phyloP scores from a whole-genome alignment of 345 rosid species.

The Viola odorata region DNA sequence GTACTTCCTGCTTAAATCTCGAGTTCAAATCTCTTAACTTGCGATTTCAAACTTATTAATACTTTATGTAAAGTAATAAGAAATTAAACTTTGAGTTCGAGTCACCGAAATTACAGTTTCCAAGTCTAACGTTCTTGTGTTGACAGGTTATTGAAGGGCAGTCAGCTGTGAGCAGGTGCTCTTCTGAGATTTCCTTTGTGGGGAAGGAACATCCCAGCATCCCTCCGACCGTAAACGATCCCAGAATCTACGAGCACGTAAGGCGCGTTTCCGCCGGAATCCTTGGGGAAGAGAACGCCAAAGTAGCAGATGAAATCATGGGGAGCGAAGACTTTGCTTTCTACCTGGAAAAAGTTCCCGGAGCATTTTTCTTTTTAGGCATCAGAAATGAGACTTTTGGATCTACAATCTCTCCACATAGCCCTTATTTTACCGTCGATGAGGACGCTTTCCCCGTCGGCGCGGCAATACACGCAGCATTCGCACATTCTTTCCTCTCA shows the following conservation, averaged over 20 bases:
- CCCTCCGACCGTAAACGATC: conserved; percentile 50
- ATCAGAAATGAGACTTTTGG: conserved; percentile 37
- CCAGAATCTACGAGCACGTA: conserved; percentile 27
- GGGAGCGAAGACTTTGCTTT: conserved; percentile 71
- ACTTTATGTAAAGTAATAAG: no score
- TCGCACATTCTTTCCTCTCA: conserved; percentile 43
- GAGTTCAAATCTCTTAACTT: no score
- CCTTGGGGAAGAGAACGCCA: conserved; percentile 41
- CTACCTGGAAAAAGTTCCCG: conserved; percentile 41
- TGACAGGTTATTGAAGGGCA: conserved; percentile 49
- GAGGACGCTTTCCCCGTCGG: conserved; percentile 53
- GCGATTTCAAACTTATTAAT: no score
- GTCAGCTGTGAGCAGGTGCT: conserved; percentile 50
- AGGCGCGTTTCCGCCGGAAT: conserved; percentile 23
- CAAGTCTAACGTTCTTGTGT: no score
- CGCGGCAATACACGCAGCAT: conserved; percentile 44
- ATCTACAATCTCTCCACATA: conserved; percentile 34
- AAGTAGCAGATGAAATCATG: conserved; percentile 33
- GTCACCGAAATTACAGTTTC: no score
- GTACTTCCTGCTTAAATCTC: no score
- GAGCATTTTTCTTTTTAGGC: conserved; percentile 41
- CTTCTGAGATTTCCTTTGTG: conserved; percentile 36
- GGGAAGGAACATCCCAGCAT: conserved; percentile 38
- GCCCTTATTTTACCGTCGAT: conserved; percentile 46
- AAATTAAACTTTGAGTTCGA: no score